Conservation (phyloP, 2,329 filamentous ascomycete genomes). For the Fusarium sp. region DNA sequence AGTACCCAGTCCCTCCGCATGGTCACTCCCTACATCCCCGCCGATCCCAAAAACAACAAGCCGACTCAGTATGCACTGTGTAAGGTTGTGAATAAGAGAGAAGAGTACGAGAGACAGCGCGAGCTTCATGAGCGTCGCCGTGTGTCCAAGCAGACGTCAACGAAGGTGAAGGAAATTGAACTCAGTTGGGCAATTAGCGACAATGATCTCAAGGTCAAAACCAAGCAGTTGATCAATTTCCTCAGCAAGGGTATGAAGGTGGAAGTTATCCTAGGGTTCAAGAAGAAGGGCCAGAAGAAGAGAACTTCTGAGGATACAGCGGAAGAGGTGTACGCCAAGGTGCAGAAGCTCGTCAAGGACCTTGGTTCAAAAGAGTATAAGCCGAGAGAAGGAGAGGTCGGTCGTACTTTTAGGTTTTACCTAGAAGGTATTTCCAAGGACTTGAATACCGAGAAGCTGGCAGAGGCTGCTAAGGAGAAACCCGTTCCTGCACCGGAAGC, state of each 20-base stretch:
- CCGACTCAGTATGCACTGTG: constrained; percentile 68
- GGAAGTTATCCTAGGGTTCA: constrained; percentile 73
- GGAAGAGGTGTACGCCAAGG: constrained; percentile 61
- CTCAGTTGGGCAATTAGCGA: constrained; percentile 86
- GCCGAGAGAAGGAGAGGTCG: constrained; percentile 57
- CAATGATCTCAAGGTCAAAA: constrained; percentile 78
- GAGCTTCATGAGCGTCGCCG: constrained; percentile 57
- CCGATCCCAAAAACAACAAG: constrained; percentile 41
- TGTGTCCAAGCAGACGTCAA: constrained; percentile 54
- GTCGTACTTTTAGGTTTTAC: constrained; percentile 56
- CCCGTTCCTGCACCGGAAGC: neutral
- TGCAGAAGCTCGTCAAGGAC: constrained; percentile 51
- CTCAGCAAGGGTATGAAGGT: constrained; percentile 80
- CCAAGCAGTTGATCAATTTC: constrained; percentile 75
- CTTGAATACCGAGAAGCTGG: neutral
- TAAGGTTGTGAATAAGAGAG: constrained; percentile 72
- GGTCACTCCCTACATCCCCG: constrained; percentile 53
- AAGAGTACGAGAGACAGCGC: constrained; percentile 57
- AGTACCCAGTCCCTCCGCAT: constrained; percentile 55
- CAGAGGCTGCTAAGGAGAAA: neutral
- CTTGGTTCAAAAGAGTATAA: constrained; percentile 58
- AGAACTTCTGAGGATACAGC: constrained; percentile 71
- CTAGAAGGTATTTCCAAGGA: constrained; percentile 51
- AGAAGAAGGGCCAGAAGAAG: constrained; percentile 70
- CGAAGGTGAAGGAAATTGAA: constrained; percentile 80